phyloP scores from a whole-genome alignment of 1,284 basidiomycete species.

The Heterobasidion annosum region DNA sequence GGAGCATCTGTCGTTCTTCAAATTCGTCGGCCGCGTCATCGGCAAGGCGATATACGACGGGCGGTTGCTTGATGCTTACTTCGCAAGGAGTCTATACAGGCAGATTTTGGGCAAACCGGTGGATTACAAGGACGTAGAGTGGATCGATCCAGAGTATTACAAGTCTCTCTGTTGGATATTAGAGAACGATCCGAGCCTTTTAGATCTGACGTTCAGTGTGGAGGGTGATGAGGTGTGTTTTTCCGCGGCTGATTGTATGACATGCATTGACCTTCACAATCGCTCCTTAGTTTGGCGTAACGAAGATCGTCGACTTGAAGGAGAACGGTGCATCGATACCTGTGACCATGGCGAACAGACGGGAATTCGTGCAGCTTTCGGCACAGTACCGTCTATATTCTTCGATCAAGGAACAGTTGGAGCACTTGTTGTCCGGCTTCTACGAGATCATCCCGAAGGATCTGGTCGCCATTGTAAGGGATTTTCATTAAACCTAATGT shows the following conservation, averaged over 20 bases:
- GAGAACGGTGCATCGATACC: conserved; percentile 72
- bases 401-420: conserved; percentile 95
- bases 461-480: conserved; percentile 65
- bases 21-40: conserved; percentile 96
- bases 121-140: conserved; percentile 91
- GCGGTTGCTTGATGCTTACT: conserved; percentile 95
- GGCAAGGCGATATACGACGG: conserved; percentile 96
- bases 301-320: conserved; percentile 81
- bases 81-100: conserved; percentile 90
- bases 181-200: conserved; percentile 79
- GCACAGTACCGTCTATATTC: conserved; percentile 89
- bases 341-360: conserved; percentile 94
- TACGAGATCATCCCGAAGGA: conserved; percentile 94
- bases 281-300: conserved; percentile 70
- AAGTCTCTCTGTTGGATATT: conserved; percentile 89
- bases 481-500: conserved; percentile 6
- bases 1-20: conserved; percentile 96
- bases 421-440: conserved; percentile 86
- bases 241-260: neutral
- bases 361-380: conserved; percentile 91
- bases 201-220: conserved; percentile 86
- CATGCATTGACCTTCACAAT: conserved; percentile 1
- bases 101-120: conserved; percentile 88
- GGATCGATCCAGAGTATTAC: conserved; percentile 95
- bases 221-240: conserved; percentile 80